Percentiles rank a stretch among this genome's conserved stretches.
Conservation (phyloP, 495 filamentous ascomycete species). For the Neurospora cerealis region DNA sequence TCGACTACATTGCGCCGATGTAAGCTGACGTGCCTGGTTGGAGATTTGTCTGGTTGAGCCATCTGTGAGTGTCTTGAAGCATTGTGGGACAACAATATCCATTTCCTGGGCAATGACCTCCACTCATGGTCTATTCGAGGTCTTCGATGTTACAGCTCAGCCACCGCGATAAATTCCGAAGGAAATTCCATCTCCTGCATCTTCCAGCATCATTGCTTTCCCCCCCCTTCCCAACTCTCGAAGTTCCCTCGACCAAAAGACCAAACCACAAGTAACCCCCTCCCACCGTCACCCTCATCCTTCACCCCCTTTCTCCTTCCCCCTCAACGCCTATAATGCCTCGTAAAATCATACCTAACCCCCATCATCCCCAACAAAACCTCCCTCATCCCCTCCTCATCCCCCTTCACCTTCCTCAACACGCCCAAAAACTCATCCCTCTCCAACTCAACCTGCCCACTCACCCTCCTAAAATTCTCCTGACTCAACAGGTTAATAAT, state of each 20-base stretch:
- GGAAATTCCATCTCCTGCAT: not conserved
- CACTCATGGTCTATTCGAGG: not conserved
- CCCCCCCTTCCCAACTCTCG: not conserved
- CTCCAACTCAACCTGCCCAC: constrained; percentile 21
- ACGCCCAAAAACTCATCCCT: constrained; percentile 31
- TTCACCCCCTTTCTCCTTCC: not conserved
- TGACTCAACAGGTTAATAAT: constrained; percentile 48
- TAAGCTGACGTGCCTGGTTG: not conserved
- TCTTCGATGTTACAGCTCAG: not conserved
- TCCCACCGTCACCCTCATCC: no score
- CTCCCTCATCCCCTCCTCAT: constrained; percentile 17
- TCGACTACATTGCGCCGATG: no score
- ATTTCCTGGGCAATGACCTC: not conserved
- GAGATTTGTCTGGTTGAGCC: not conserved
- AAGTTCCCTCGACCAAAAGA: not conserved
- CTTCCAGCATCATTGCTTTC: no score
- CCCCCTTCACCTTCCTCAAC: constrained; percentile 24
- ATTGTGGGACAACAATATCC: not conserved
- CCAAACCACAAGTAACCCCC: not conserved
- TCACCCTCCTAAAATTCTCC: constrained; percentile 39
- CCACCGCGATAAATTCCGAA: not conserved
- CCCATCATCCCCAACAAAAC: constrained; percentile 20
- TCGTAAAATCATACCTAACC: constrained; percentile 34
- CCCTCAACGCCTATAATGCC: constrained; percentile 21
- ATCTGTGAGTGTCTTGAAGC: not conserved